Conservation (phyloP, 1,284 basidiomycete species). For the Sporisorium exsertum region DNA sequence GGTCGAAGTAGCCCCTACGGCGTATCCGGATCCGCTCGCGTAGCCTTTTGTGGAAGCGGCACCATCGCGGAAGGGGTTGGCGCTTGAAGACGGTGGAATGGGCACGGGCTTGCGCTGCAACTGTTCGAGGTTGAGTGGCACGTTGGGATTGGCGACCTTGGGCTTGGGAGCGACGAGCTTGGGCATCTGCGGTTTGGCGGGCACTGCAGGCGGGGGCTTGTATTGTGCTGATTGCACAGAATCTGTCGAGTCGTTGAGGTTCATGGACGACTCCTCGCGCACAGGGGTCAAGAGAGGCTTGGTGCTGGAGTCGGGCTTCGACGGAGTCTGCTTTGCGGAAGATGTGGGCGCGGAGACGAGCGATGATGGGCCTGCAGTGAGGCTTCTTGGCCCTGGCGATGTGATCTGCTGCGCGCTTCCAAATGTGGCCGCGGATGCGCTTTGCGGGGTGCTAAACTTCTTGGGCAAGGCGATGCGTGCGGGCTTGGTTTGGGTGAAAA, state of each 20-base stretch:
- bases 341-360: constrained; percentile 9
- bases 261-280: constrained; percentile 31
- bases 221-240: constrained; percentile 9
- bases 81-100: constrained; percentile 35
- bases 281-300: constrained; percentile 49
- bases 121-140: constrained; percentile 42
- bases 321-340: constrained; percentile 23
- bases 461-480: constrained; percentile 35
- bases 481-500: constrained; percentile 66
- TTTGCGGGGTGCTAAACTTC: constrained; percentile 36
- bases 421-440: constrained; percentile 39
- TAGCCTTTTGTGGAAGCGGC: constrained; percentile 26
- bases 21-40: constrained; percentile 37
- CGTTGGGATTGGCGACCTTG: constrained; percentile 45
- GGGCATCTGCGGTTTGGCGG: constrained; percentile 53
- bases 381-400: constrained; percentile 37
- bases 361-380: constrained; percentile 29
- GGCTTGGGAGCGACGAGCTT: constrained; percentile 47
- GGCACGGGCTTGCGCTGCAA: constrained; percentile 37
- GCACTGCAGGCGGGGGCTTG: constrained; percentile 47
- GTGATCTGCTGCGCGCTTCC: constrained; percentile 32
- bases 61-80: constrained; percentile 50
- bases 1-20: constrained; percentile 33
- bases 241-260: constrained; percentile 11
- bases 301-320: constrained; percentile 40